Conservation (phyloP, 2,329 filamentous ascomycete species). For the Cladophialophora bantiana region DNA sequence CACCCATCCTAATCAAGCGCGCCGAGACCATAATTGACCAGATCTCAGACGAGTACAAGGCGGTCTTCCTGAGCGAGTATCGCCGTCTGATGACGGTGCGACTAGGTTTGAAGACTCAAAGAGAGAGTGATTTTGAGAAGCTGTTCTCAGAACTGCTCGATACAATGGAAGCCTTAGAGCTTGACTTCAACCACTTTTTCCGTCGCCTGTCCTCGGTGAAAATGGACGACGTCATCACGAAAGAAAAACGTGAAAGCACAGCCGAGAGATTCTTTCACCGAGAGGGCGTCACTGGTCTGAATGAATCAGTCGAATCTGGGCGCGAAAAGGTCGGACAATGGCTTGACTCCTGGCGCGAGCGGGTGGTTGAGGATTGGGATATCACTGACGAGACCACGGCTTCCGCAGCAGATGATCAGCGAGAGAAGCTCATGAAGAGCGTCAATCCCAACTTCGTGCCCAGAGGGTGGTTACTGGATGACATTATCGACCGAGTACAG, state of each 20-base stretch:
- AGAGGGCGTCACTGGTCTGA: conserved; percentile 69
- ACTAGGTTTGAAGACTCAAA: conserved; percentile 74
- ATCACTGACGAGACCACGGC: conserved; percentile 48
- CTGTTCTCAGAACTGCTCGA: conserved; percentile 85
- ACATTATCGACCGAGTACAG: conserved; percentile 88
- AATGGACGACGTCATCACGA: conserved; percentile 68
- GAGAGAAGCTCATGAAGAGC: conserved; percentile 76
- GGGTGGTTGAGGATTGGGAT: conserved; percentile 79
- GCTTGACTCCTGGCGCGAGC: conserved; percentile 78
- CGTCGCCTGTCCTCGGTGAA: conserved; percentile 73
- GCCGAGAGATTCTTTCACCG: conserved; percentile 80
- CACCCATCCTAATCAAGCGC: conserved; percentile 73
- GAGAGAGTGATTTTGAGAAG: conserved; percentile 77
- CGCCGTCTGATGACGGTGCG: conserved; percentile 81
- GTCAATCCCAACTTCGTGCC: conserved; percentile 95
- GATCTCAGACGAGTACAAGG: conserved; percentile 85
- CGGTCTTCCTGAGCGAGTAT: conserved; percentile 88
- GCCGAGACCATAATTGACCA: conserved; percentile 85
- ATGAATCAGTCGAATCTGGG: conserved; percentile 68
- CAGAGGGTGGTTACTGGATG: conserved; percentile 89
- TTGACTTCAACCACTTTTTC: conserved; percentile 97
- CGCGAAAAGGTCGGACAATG: conserved; percentile 74
- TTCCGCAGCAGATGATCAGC: conserved; percentile 63
- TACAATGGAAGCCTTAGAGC: conserved; percentile 76
- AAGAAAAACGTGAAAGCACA: conserved; percentile 67